Evolutionary conservation across 2,329 filamentous ascomycete species (phyloP), one percentile per base, ranked within the genome.

Genomic region (Arthrobotrys sphaeroides): DNA sequence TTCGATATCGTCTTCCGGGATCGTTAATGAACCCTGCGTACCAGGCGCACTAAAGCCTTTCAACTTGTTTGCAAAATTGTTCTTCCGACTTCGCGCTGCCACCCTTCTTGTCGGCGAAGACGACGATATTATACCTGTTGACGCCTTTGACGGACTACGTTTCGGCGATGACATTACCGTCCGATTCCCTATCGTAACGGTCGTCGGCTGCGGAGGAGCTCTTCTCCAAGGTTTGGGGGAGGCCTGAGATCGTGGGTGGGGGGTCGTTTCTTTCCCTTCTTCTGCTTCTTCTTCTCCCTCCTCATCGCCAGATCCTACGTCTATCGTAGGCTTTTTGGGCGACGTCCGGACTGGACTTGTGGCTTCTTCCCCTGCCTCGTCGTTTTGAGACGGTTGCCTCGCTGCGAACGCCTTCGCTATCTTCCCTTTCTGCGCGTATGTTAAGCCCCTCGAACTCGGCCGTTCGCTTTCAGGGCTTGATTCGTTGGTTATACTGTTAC

Each of bases 101-200:
- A 81, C 83, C 69, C 82, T 85, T 77, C 88, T 87, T 2, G 84
- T 80, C 57, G 86, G 84, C 57, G 85, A 87, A 0, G 69, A 67
- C 16, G 70, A 67, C 6, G 57, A 62, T 24, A 59, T 16, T 62
- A 59, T 49, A 9, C 49, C 33, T n/a, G 53, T 40, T 31, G 51
- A 62, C 62, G 49, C 70, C 47, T 68, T 74, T 33, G 70, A 74
- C 57, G 70, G 70, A 64, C 62, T 74, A 68, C 70, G 70, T 16
- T 68, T 74, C 16, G 70, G 70, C 13, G 93, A 86, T 31, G 89
- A 89, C 0, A 88, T 90, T 3, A 89, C 85, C 0, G 89, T 92
- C 49, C 86, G 86, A 76, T 89, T 85, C 0, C 91, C 91, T 64
- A 94, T 88, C 0, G 90, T 93, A 53, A 94, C 91, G 1, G 90